Percentiles rank a stretch among this genome's conserved stretches.
Conservation (phyloP, 2,329 filamentous ascomycete genomes). For the Lecanoromycetidae sp. region DNA sequence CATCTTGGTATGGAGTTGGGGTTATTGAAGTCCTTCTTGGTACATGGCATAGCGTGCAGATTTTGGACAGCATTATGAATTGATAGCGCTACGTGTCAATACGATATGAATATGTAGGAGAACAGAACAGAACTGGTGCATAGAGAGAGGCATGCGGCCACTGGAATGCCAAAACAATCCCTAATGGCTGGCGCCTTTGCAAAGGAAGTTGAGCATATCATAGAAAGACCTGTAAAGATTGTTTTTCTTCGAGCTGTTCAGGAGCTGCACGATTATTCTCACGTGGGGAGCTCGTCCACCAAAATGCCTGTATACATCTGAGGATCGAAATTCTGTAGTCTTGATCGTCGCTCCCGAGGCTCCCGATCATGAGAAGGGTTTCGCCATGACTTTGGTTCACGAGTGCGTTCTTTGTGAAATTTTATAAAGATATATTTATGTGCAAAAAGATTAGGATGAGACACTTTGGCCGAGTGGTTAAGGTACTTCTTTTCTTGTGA, state of each 20-base stretch:
- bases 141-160: not conserved
- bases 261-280: too few relatives aligned
- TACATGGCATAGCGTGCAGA: slow-evolving; percentile 3
- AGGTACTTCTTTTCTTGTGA: too few relatives aligned
- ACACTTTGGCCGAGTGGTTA: slow-evolving; percentile 21
- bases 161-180: too few relatives aligned
- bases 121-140: not conserved
- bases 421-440: not conserved
- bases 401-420: accelerated
- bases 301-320: too few relatives aligned
- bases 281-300: too few relatives aligned
- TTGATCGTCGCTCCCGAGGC: too few relatives aligned
- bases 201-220: too few relatives aligned
- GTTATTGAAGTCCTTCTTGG: not conserved
- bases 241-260: too few relatives aligned
- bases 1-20: not conserved
- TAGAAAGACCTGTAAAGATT: too few relatives aligned
- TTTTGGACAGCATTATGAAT: not conserved
- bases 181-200: too few relatives aligned
- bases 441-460: not conserved
- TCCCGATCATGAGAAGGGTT: not conserved
- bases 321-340: too few relatives aligned
- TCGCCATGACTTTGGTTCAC: not conserved
- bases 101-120: not conserved
- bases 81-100: too few relatives aligned